Base-by-base conservation (phyloP, 257 asterid species). In the Solanum rostratum region DNA sequence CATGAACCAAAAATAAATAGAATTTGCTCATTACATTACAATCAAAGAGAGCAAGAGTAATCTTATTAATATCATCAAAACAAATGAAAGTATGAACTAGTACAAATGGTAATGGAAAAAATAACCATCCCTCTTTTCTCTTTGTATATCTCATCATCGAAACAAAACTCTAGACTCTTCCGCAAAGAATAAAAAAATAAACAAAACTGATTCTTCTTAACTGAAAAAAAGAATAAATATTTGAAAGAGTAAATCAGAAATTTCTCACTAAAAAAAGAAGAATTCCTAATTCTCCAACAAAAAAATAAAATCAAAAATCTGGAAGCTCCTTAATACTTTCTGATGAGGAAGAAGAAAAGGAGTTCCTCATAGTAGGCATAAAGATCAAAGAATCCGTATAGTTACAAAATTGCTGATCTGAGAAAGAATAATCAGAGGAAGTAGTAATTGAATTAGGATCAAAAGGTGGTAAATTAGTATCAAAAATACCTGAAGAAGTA, bases 241-340 rank as follows among this genome's bases (percentile, higher is more conserved):
- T 13, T 20, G 19, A 19, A 43, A 71, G 15, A 20, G 1, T 2
- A 43, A 39, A 41, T 19, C 29, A n/a, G 10, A n/a, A n/a, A 71
- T 1, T 71, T 46, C 22, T 65, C 43, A 65, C 4, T 29, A 18
- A 68, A 68, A 68, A 18, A 30, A 7, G 37, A 66, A 68, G 27
- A 33, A 30, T 22, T 68, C 76, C 49, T 68, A 33, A 18, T 68
- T 33, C 4, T 24, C 43, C n/a, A n/a, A n/a, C n/a, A 20, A 43
- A 3, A 73, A 3, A 43, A 3, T 22, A 24, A 14, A 2, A 29
- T 85, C 86, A 88, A 81, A 85, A 76, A 2, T 89, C 88, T 11
- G 86, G 87, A 46, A 87, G 73, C 79, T 87, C 88, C 30, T 81
- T 87, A 85, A 87, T 63, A 76, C 69, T 84, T 22, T 86, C 91